Percentiles rank a stretch among this genome's conserved stretches.
phyloP scores from a whole-genome alignment of 1,284 basidiomycete genomes.

The Apiotrichum montevideense region DNA sequence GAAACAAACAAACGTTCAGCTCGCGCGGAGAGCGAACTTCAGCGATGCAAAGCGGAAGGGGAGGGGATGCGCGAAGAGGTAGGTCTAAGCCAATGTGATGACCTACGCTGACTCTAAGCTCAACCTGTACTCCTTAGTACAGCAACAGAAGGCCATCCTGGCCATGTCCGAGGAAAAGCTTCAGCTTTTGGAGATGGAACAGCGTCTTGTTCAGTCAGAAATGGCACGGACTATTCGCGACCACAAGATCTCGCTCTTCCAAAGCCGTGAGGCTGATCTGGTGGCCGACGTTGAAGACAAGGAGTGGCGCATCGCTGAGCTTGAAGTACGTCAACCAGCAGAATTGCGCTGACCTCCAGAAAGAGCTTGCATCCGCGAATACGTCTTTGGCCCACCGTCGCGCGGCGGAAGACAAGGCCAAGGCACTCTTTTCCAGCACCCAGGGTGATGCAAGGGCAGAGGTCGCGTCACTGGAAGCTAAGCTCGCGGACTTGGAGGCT shows the following conservation, averaged over 20 bases:
- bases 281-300: constrained; percentile 24
- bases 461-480: constrained; percentile 17
- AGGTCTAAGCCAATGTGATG: too few relatives aligned
- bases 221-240: constrained; percentile 35
- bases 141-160: constrained; percentile 34
- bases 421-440: constrained; percentile 8
- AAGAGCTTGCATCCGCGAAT: constrained; percentile 22
- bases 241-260: constrained; percentile 35
- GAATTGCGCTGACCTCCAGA: constrained; percentile 10
- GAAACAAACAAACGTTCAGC: constrained; percentile 4
- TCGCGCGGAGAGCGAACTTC: constrained; percentile 17
- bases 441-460: constrained; percentile 15
- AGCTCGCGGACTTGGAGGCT: constrained; percentile 21
- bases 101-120: constrained; percentile 20
- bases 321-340: constrained; percentile 25
- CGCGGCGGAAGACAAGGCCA: constrained; percentile 19
- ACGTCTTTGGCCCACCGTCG: constrained; percentile 28
- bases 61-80: constrained; percentile 39
- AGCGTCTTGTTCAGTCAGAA: constrained; percentile 25
- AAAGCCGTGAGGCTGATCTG: constrained; percentile 33
- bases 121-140: constrained; percentile 26
- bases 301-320: constrained; percentile 18
- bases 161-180: constrained; percentile 37
- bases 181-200: constrained; percentile 34
- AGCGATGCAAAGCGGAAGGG: constrained; percentile 21